These are phyloP conservation scores for Bauhinia variegata DNA, from an alignment of 306 rosid species.

Conservation along the genomic window DNA sequence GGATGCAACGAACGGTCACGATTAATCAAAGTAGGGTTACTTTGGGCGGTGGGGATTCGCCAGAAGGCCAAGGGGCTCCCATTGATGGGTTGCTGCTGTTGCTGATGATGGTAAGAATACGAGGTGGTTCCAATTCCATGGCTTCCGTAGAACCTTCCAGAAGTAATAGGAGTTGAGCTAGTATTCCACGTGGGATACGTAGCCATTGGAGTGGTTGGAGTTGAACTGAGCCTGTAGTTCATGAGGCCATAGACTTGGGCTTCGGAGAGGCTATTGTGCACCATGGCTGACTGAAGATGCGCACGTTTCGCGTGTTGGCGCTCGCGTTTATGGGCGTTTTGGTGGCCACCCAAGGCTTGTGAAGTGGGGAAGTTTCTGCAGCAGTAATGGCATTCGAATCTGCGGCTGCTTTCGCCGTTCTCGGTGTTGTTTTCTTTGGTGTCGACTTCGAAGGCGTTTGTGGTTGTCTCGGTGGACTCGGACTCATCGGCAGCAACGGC, in stretches of 20 bases:
- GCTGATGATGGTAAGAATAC: conserved; percentile 46
- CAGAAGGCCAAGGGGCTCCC: conserved; percentile 77
- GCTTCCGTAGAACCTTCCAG: conserved; percentile 58
- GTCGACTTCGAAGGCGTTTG: conserved; percentile 32
- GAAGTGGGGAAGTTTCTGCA: conserved; percentile 93
- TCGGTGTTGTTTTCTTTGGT: conserved; percentile 31
- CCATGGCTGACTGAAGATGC: conserved; percentile 81
- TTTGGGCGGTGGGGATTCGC: conserved; percentile 60
- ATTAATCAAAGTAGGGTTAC: conserved; percentile 53
- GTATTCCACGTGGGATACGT: conserved; percentile 58
- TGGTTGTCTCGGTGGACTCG: conserved; percentile 38
- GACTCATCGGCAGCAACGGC: conserved; percentile 32
- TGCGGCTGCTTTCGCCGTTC: conserved; percentile 59
- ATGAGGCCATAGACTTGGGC: conserved; percentile 70
- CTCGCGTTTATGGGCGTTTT: conserved; percentile 92
- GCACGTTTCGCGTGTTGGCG: conserved; percentile 89
- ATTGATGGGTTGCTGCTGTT: conserved; percentile 60
- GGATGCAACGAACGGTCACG: conserved; percentile 58
- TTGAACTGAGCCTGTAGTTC: conserved; percentile 58
- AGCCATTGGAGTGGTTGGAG: conserved; percentile 40
- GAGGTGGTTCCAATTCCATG: conserved; percentile 34
- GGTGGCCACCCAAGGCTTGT: conserved; percentile 96
- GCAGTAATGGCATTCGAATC: conserved; percentile 94
- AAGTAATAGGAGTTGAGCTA: conserved; percentile 3
- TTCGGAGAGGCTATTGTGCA: conserved; percentile 57